Evolutionary conservation across 768 basidiomycete genomes (phyloP), one percentile per base, ranked within the genome.

Genomic region (Termitomyces sp.): DNA sequence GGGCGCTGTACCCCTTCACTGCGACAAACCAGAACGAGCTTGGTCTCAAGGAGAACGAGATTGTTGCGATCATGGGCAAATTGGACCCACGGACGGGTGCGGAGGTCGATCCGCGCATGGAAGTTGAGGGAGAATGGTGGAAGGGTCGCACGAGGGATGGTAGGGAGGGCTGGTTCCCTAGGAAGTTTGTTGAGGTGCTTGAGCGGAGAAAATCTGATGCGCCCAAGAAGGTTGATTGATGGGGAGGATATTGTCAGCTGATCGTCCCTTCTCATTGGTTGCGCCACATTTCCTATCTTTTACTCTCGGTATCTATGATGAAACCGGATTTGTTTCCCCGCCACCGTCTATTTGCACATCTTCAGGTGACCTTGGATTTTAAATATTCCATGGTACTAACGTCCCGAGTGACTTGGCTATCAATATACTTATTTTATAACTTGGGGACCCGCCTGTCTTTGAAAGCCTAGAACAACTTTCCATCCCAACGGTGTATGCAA

Each of bases 111-210:
- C 84, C 86, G 2, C 73, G 87, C 23, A 59, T 81, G 46, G 81
- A 83, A 62, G 74, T 86, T 21, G 78, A 85, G 52, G 83, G 78
- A 7, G 95, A 94, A 56, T 98, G 95, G 95, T 98, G 94, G 95
- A 87, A 85, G 69, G 95, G 95, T 0, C 80, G 95, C 43, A 95
- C 91, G 57, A 78, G 96, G 56, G 95, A 97, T 63, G 96, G 95
- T 1, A 79, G 88, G 62, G 86, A 91, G 63, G 95, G 95, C 0
- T 98, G 94, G 93, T 96, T 98, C 81, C 95, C 95, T 2, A 82
- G 77, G 57, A 93, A 89, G 62, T 95, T 89, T 82, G 92, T 95
- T 4, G 83, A 92, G 69, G 76, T 89, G 3, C 70, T 90, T 56
- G 84, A 80, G 66, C 76, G 80, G 46, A 66, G 62, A 56, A 69